Evolutionary conservation across 192 early-diverging fungal species (phyloP), one percentile per base, ranked within the genome.

Genomic region (Backusella mclennaniae): DNA sequence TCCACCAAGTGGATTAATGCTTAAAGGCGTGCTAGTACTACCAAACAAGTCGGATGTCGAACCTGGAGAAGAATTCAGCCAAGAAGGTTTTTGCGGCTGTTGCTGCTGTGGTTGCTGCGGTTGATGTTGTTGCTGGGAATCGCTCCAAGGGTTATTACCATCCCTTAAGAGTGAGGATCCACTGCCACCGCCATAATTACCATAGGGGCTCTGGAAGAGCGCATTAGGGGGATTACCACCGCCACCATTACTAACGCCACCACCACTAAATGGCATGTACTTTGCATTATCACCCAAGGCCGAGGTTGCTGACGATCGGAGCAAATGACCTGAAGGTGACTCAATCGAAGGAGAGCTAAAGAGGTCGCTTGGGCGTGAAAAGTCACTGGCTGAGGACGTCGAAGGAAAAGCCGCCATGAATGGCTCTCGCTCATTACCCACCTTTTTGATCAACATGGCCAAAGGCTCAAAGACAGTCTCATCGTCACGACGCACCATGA

Each of bases 401-500:
- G 68, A 9, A 44, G 59, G 67, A n/a, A 82, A 80, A 35, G 83
- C 84, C 2, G 83, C 81, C 1, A 92, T 73, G 80, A 99, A 99
- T 0, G 93, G 92, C 31, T 85, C 85, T 23, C 90, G 87, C 12
- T 94, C 88, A 46, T 86, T 86, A 19, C 93, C 93, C 26, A 90
- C 85, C 36, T 88, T 86, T 23, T 44, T 68, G 5, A 44, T 70
- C 44, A 98, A 0, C 90, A 91, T 35, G 79, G 84, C 88, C 3
- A 99, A 82, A 0, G 94, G 93, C 76, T 96, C 94, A 82, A 96
- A 98, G 3, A 79, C 80, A 3, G 87, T 35, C 35, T 95, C 93
- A 52, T 93, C 93, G 35, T 93, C 93, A 49, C 91, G 87, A 82
- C 93, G 92, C 38, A 99, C 91, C 31, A 95, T 90, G 38, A 99